These are phyloP conservation scores for Terana coerulea DNA, from an alignment of 768 basidiomycete genomes.

Conservation along the genomic window DNA sequence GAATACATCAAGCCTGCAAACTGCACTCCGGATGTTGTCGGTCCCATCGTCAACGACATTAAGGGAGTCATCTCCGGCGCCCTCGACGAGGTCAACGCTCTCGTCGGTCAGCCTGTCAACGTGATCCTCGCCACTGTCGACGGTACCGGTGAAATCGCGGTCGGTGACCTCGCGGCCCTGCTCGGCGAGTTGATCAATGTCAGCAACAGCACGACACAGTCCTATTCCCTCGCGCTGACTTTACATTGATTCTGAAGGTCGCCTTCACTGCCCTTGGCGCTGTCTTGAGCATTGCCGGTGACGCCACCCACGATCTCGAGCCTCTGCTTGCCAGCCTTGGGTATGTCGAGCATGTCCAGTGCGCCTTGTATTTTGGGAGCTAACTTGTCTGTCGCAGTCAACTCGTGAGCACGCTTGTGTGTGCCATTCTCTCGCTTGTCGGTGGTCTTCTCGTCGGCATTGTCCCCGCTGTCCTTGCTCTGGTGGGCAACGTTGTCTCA, in stretches of 20 bases:
- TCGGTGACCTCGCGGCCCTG: slow-evolving; percentile 21
- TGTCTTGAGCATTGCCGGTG: slow-evolving; percentile 19
- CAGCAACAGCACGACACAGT: too few species aligned
- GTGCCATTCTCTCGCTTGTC: too few species aligned
- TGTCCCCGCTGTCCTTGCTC: slow-evolving; percentile 17
- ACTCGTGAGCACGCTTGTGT: too few species aligned
- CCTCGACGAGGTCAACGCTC: slow-evolving; percentile 21
- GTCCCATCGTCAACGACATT: slow-evolving; percentile 20
- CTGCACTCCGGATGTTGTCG: slow-evolving; percentile 19
- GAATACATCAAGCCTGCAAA: slow-evolving; percentile 22
- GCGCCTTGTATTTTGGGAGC: too few species aligned
- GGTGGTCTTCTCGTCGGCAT: slow-evolving; percentile 19
- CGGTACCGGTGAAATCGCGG: slow-evolving; percentile 21
- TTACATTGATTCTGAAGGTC: slow-evolving; percentile 20
- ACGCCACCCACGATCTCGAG: slow-evolving; percentile 14
- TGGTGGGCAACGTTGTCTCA: slow-evolving; percentile 20
- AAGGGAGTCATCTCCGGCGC: slow-evolving; percentile 21
- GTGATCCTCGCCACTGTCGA: slow-evolving; percentile 24
- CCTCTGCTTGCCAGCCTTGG: slow-evolving; percentile 19
- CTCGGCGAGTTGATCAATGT: slow-evolving; percentile 23
- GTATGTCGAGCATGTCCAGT: slow-evolving; percentile 13
- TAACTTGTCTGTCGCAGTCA: too few species aligned
- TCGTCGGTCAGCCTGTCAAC: slow-evolving; percentile 19
- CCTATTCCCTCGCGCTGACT: too few species aligned
- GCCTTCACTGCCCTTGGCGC: slow-evolving; percentile 24